phyloP scores from a whole-genome alignment of 495 filamentous ascomycete species.

The Trichoderma parareesei region DNA sequence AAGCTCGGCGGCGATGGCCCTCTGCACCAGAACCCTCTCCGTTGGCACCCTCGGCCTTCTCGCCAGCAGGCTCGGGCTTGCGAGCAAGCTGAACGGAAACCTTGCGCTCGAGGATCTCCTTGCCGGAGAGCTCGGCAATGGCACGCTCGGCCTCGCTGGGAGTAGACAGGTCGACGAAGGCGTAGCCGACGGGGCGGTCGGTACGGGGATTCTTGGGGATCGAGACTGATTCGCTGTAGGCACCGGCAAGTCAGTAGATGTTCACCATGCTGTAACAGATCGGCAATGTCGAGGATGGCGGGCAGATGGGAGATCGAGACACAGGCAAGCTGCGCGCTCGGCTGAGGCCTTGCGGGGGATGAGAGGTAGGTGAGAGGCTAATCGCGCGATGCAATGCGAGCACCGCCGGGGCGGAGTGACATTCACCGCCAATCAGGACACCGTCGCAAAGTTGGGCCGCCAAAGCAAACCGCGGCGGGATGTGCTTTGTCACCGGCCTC shows the following conservation, averaged over 20 bases:
- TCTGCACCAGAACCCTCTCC: slow-evolving; percentile 63
- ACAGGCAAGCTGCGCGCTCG: slow-evolving; percentile 6
- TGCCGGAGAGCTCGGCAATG: slow-evolving; percentile 87
- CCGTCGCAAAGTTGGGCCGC: slow-evolving; percentile 7
- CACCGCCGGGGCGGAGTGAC: slow-evolving; percentile 2
- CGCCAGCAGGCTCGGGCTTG: slow-evolving; percentile 81
- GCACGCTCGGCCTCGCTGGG: slow-evolving; percentile 89
- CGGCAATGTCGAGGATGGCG: background rate
- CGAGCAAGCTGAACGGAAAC: slow-evolving; percentile 97
- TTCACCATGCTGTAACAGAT: background rate
- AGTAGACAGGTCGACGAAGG: slow-evolving; percentile 95
- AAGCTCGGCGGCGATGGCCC: slow-evolving; percentile 67
- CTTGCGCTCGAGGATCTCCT: slow-evolving; percentile 95
- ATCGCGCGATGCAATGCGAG: slow-evolving; percentile 1
- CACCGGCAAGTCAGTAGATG: background rate
- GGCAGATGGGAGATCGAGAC: background rate
- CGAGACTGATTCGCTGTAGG: slow-evolving; percentile 87
- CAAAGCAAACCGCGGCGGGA: background rate
- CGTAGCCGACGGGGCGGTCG: slow-evolving; percentile 94
- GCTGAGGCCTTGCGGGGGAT: background rate
- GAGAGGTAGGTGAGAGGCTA: background rate
- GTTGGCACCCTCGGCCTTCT: slow-evolving; percentile 61
- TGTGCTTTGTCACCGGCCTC: background rate
- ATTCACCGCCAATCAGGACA: slow-evolving; percentile 10
- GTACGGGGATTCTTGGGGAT: slow-evolving; percentile 99